phyloP scores from a whole-genome alignment of 2,329 filamentous ascomycete genomes.

The Penicillium oxalicum region DNA sequence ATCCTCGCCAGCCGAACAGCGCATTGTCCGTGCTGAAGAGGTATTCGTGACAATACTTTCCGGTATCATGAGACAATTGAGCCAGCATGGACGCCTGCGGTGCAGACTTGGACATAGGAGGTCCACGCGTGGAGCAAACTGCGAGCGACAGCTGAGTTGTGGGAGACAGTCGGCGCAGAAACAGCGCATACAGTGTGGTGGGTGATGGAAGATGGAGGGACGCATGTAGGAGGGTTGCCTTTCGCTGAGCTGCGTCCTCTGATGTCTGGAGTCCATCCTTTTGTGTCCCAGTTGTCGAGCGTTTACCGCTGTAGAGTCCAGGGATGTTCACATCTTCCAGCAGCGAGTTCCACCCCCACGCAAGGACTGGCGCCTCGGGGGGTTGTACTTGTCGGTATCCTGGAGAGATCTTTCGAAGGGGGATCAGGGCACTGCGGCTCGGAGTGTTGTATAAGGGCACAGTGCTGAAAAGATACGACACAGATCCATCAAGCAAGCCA shows the following conservation, averaged over 20 bases:
- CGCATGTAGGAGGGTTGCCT: constrained; percentile 42
- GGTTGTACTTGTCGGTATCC: constrained; percentile 71
- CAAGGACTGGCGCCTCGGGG: constrained; percentile 30
- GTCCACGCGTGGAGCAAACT: constrained; percentile 37
- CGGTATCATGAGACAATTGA: constrained; percentile 62
- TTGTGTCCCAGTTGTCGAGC: constrained; percentile 47
- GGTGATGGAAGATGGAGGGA: constrained; percentile 54
- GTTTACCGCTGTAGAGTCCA: constrained; percentile 9
- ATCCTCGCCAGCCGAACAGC: constrained; percentile 74
- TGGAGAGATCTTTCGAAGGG: constrained; percentile 69
- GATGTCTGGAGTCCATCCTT: constrained; percentile 45
- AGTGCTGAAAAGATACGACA: constrained; percentile 93
- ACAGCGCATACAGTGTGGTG: constrained; percentile 78
- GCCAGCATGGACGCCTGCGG: constrained; percentile 43
- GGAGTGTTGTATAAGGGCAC: constrained; percentile 61
- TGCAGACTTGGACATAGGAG: constrained; percentile 38
- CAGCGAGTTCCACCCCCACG: constrained; percentile 30
- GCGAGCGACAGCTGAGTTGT: constrained; percentile 74
- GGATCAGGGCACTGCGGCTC: constrained; percentile 67
- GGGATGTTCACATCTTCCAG: constrained; percentile 20
- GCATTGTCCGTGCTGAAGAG: constrained; percentile 90
- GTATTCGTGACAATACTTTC: constrained; percentile 82
- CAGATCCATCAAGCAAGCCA: constrained; percentile 89
- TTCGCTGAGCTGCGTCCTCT: constrained; percentile 21
- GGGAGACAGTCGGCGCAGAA: constrained; percentile 70